Evolutionary conservation across 2,329 filamentous ascomycete species (phyloP).

Genomic region (Orbilia blumenaviensis): DNA sequence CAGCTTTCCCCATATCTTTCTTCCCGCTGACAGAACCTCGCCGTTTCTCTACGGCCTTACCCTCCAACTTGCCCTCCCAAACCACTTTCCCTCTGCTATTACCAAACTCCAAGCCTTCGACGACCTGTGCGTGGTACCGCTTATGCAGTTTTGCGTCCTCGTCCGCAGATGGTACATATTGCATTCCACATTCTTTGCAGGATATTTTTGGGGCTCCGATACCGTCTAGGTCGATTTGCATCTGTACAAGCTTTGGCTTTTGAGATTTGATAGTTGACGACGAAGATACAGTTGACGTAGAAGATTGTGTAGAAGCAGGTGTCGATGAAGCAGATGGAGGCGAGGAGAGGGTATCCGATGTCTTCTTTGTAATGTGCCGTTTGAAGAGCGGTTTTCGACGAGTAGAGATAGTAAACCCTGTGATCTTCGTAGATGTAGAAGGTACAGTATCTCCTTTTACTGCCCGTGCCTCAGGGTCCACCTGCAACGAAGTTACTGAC

Average conservation of each 20-base stretch:
- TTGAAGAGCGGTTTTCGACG: conserved; percentile 44
- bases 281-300: background rate
- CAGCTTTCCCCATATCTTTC: conserved; percentile 59
- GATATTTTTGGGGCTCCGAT: conserved; percentile 58
- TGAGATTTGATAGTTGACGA: background rate
- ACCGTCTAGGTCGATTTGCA: conserved; percentile 52
- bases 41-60: background rate
- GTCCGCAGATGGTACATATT: conserved; percentile 70
- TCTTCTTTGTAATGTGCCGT: conserved; percentile 30
- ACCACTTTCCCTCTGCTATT: conserved; percentile 6
- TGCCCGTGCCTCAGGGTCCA: background rate
- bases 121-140: conserved; percentile 71
- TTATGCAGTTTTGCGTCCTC: conserved; percentile 72
- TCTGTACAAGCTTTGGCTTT: conserved; percentile 32
- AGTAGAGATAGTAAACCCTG: conserved; percentile 37
- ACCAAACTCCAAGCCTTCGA: conserved; percentile 70
- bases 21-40: background rate
- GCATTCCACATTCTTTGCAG: conserved; percentile 72
- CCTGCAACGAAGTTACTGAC: background rate
- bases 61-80: conserved; percentile 26
- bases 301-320: background rate
- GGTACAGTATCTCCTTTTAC: background rate
- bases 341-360: background rate
- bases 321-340: background rate
- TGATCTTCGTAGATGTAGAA: background rate